These are phyloP conservation scores for Flaveria trinervia DNA, from an alignment of 129 eudicot genomes.

Conservation along the genomic window DNA sequence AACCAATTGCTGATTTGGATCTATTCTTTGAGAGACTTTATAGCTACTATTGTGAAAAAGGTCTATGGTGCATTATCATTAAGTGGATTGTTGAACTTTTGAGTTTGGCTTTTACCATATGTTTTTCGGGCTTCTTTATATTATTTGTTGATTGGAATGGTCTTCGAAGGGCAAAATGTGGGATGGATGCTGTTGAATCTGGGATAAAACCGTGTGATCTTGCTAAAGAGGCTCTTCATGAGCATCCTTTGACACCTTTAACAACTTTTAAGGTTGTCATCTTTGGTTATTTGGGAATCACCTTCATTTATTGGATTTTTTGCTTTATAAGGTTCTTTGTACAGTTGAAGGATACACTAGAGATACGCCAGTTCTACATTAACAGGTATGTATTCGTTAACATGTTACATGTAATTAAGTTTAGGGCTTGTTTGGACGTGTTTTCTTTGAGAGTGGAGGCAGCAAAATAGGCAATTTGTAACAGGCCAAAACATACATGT, in stretches of 20 bases:
- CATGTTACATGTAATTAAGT: not conserved
- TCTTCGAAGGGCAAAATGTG: conserved; percentile 81
- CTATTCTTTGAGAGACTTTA: conserved; percentile 78
- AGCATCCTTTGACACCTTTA: conserved; percentile 78
- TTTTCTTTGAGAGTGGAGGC: not conserved
- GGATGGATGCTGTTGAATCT: conserved; percentile 89
- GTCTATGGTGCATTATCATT: conserved; percentile 82
- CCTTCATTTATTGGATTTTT: conserved; percentile 67
- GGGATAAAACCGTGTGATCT: conserved; percentile 81
- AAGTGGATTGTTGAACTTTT: conserved; percentile 87
- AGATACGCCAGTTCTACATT: conserved; percentile 66
- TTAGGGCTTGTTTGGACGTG: not conserved
- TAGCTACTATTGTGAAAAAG: conserved; percentile 87
- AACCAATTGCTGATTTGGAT: conserved; percentile 78
- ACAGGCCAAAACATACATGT: not conserved
- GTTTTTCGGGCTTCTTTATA: conserved; percentile 75
- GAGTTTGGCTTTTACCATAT: conserved; percentile 70
- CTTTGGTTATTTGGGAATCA: conserved; percentile 80
- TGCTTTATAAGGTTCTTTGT: conserved; percentile 74
- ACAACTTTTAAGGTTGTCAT: conserved; percentile 63
- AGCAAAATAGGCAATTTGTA: not conserved
- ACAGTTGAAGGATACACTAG: conserved; percentile 69
- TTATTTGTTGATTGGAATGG: conserved; percentile 85
- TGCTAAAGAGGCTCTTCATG: conserved; percentile 73
- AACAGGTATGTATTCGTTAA: conserved; percentile 64